phyloP scores from a whole-genome alignment of 139 green algal species.

The Gonium pectorale region DNA sequence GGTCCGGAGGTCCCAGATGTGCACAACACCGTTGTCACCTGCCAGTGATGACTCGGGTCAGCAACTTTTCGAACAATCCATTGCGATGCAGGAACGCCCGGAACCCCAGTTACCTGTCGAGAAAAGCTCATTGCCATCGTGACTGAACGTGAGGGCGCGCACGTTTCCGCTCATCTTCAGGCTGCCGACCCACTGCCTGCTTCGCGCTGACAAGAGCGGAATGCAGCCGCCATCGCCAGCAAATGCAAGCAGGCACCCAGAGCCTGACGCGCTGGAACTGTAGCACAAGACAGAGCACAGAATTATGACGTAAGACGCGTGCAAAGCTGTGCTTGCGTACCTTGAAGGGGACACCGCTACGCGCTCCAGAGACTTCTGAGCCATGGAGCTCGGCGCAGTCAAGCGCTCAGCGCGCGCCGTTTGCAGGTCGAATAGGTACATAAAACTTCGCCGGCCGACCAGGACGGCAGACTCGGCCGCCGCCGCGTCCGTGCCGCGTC shows the following conservation, averaged over 20 bases:
- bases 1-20: slow-evolving; percentile 94
- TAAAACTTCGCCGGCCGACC: slow-evolving; percentile 71
- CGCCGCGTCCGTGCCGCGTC: slow-evolving; percentile 49
- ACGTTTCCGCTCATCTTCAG: slow-evolving; percentile 92
- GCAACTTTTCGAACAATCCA: neutral
- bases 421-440: slow-evolving; percentile 91
- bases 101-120: slow-evolving; percentile 65
- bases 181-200: slow-evolving; percentile 73
- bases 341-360: slow-evolving; percentile 74
- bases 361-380: slow-evolving; percentile 77
- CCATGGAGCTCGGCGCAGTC: slow-evolving; percentile 50
- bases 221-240: slow-evolving; percentile 76
- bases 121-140: slow-evolving; percentile 77
- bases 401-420: slow-evolving; percentile 74
- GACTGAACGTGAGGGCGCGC: slow-evolving; percentile 77
- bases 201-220: slow-evolving; percentile 82
- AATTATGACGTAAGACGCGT: too few relatives aligned
- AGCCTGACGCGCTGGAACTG: too few relatives aligned
- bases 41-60: neutral
- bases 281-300: too few relatives aligned
- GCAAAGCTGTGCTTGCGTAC: too few relatives aligned
- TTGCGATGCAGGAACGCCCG: neutral
- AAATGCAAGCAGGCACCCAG: slow-evolving; percentile 79
- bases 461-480: neutral
- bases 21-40: slow-evolving; percentile 88